These are phyloP conservation scores for Fomitopsis palustris DNA, from an alignment of 1,284 basidiomycete species.

Conservation along the genomic window DNA sequence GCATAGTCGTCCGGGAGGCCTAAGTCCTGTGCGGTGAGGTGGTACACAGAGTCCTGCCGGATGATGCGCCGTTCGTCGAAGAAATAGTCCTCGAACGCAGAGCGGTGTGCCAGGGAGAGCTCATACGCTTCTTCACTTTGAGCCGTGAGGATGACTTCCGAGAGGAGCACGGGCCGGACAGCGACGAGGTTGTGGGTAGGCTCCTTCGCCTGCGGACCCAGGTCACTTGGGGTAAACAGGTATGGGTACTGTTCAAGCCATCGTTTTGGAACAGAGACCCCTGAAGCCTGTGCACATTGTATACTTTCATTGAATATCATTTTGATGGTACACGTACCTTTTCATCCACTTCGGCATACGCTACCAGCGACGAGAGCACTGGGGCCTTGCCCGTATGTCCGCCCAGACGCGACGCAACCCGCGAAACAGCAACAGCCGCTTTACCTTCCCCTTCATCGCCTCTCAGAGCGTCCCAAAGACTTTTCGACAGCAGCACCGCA, in stretches of 20 bases:
- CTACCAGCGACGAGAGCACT: conserved; percentile 14
- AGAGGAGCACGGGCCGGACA: conserved; percentile 23
- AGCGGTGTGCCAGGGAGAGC: conserved; percentile 15
- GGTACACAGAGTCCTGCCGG: conserved; percentile 44
- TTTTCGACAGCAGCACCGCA: conserved; percentile 13
- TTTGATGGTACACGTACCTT: not conserved
- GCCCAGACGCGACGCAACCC: conserved; percentile 1
- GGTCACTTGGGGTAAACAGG: conserved; percentile 9
- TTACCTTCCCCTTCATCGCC: conserved; percentile 1
- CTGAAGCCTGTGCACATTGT: conserved; percentile 1
- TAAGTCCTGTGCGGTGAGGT: conserved; percentile 17
- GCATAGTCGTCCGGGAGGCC: conserved; percentile 2
- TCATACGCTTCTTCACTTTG: conserved; percentile 24
- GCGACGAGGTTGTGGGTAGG: conserved; percentile 26
- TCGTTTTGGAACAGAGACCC: conserved; percentile 11
- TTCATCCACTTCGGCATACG: conserved; percentile 12
- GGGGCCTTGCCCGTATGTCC: not conserved
- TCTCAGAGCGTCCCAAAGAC: conserved; percentile 15
- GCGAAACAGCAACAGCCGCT: conserved; percentile 16
- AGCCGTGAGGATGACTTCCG: conserved; percentile 28
- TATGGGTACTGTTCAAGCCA: conserved; percentile 17
- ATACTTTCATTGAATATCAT: not conserved
- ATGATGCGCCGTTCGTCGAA: conserved; percentile 40
- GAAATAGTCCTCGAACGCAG: conserved; percentile 39
- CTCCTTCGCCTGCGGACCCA: not conserved